Conservation (phyloP, 148 eudicot species). For the Dysphania ambrosioides region DNA sequence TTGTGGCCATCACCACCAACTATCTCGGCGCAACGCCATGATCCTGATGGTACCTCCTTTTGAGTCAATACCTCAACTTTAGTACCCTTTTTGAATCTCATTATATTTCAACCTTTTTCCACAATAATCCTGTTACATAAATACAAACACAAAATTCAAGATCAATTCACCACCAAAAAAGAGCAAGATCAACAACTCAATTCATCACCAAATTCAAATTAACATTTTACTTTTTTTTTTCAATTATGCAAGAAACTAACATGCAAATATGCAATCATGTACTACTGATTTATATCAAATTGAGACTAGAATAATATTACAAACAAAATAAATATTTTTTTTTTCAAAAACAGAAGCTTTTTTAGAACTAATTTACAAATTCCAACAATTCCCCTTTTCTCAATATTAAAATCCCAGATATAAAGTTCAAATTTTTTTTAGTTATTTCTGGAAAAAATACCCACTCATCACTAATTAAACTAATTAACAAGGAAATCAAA, state of each 20-base stretch:
- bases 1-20: constrained; percentile 45
- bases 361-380: constrained; percentile 12
- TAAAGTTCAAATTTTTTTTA: not conserved
- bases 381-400: not conserved
- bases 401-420: constrained; percentile 1
- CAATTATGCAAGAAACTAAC: no score
- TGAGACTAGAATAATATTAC: constrained; percentile 9
- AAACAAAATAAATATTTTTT: not conserved
- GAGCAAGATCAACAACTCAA: constrained; percentile 14
- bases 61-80: constrained; percentile 64
- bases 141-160: constrained; percentile 9
- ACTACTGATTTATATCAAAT: constrained; percentile 1
- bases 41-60: constrained; percentile 55
- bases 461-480: not conserved
- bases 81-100: constrained; percentile 69
- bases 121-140: constrained; percentile 31
- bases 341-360: constrained; percentile 3
- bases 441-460: not conserved
- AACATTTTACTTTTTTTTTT: no score
- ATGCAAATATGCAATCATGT: no score
- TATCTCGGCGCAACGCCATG: constrained; percentile 68
- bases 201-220: no score
- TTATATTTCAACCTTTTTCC: constrained; percentile 21
- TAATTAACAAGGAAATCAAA: no score
- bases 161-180: constrained; percentile 5